Percentiles rank a stretch among this genome's conserved stretches.
These are phyloP conservation scores for Neurospora sp. DNA, from an alignment of 495 filamentous ascomycete species.

Conservation along the genomic window DNA sequence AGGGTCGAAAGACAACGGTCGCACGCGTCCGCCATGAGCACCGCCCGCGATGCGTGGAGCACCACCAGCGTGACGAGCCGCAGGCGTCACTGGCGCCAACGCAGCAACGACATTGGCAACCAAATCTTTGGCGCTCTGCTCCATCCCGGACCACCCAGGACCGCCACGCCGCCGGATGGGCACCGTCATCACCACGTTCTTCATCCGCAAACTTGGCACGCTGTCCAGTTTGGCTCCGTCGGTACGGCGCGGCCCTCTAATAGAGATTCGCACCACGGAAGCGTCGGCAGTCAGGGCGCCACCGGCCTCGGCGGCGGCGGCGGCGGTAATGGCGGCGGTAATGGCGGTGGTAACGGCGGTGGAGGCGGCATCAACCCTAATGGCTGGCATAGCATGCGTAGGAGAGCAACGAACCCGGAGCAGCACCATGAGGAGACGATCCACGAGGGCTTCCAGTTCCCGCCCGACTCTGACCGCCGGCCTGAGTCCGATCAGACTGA, in stretches of 20 bases:
- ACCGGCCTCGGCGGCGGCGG: not conserved
- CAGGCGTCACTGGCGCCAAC: slow-evolving; percentile 14
- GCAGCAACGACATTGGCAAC: slow-evolving; percentile 17
- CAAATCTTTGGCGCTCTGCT: slow-evolving; percentile 25
- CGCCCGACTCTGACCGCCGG: not conserved
- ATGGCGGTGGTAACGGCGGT: not conserved
- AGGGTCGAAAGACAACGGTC: slow-evolving; percentile 47
- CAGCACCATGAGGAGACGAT: not conserved
- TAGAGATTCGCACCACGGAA: not conserved
- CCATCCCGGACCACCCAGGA: slow-evolving; percentile 28
- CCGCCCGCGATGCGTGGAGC: slow-evolving; percentile 6
- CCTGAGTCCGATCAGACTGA: not conserved
- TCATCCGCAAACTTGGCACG: not conserved
- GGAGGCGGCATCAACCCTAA: not conserved
- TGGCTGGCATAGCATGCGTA: not conserved
- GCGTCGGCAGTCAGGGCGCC: not conserved
- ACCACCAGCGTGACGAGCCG: slow-evolving; percentile 10
- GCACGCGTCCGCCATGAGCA: slow-evolving; percentile 33
- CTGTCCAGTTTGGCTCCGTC: not conserved
- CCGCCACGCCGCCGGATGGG: not conserved
- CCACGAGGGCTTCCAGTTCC: not conserved
- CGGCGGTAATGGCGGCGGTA: not conserved
- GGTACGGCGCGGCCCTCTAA: not conserved
- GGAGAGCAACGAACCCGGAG: not conserved
- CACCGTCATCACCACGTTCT: slow-evolving; percentile 4